phyloP scores from a whole-genome alignment of 2,329 filamentous ascomycete species.

The Shiraia sp. region DNA sequence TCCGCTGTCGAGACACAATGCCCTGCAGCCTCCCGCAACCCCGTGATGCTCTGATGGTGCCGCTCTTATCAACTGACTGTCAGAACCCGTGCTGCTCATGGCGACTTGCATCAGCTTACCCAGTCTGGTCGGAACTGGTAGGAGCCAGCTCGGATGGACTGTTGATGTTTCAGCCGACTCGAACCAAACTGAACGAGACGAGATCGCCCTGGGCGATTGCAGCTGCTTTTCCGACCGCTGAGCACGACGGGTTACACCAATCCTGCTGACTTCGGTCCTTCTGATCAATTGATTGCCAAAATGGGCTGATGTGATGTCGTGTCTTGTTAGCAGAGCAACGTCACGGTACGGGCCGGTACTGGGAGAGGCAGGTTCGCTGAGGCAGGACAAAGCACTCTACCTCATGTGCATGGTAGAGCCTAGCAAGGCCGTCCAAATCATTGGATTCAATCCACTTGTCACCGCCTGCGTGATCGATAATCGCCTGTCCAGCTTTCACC shows the following conservation, averaged over 20 bases:
- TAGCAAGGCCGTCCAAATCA: not conserved
- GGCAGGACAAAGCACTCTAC: not conserved
- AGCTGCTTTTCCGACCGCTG: slow-evolving; percentile 20
- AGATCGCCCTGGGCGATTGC: slow-evolving; percentile 20
- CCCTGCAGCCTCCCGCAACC: slow-evolving; percentile 44
- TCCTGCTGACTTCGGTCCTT: slow-evolving; percentile 27
- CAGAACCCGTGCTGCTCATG: slow-evolving; percentile 33
- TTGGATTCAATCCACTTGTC: too few species aligned
- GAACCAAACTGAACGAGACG: slow-evolving; percentile 18
- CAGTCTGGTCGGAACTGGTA: slow-evolving; percentile 32
- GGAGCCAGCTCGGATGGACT: slow-evolving; percentile 26
- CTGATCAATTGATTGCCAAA: slow-evolving; percentile 24
- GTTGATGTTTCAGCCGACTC: slow-evolving; percentile 38
- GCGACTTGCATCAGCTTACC: slow-evolving; percentile 40
- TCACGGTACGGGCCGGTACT: slow-evolving; percentile 32
- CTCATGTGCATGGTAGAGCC: not conserved
- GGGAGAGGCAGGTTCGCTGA: slow-evolving; percentile 8
- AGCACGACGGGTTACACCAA: slow-evolving; percentile 33
- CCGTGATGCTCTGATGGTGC: slow-evolving; percentile 36
- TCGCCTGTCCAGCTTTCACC: too few species aligned
- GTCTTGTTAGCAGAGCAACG: slow-evolving; percentile 24
- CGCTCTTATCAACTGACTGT: slow-evolving; percentile 33
- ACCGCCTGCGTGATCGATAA: too few species aligned
- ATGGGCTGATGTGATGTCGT: slow-evolving; percentile 30
- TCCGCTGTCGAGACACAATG: slow-evolving; percentile 34